Evolutionary conservation across 2,329 filamentous ascomycete species (phyloP).

Genomic region (Sclerotinia minor): DNA sequence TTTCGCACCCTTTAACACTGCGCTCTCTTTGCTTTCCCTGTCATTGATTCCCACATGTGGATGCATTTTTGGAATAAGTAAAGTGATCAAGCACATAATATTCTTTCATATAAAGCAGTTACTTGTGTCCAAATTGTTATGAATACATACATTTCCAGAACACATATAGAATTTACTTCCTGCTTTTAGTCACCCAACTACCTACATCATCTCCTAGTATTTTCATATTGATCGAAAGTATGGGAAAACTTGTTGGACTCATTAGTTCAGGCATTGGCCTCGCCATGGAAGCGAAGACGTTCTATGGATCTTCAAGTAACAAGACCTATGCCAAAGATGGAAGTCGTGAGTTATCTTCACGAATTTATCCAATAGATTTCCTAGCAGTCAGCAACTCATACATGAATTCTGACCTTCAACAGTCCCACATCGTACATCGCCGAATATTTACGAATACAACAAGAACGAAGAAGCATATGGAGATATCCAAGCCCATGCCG

Average conservation of each 20-base stretch:
- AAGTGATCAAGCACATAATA: no score
- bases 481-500: conserved; percentile 18
- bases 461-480: conserved; percentile 10
- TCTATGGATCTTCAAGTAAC: neutral
- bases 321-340: neutral
- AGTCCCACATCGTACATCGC: neutral
- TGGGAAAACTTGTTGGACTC: conserved; percentile 17
- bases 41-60: no score
- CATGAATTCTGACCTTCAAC: neutral
- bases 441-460: neutral
- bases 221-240: neutral
- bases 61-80: no score
- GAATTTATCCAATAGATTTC: neutral
- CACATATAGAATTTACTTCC: neutral
- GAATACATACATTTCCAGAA: neutral
- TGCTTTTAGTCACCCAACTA: neutral
- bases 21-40: neutral
- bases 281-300: conserved; percentile 20
- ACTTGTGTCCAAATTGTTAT: no score
- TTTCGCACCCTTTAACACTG: neutral
- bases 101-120: neutral
- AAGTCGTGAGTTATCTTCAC: neutral
- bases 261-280: conserved; percentile 23
- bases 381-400: neutral
- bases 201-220: rapidly evolving